Percentiles rank a stretch among this genome's conserved stretches.
Evolutionary conservation across 352 stramenopile species (phyloP).

Genomic region (Phytophthora nicotianae): DNA sequence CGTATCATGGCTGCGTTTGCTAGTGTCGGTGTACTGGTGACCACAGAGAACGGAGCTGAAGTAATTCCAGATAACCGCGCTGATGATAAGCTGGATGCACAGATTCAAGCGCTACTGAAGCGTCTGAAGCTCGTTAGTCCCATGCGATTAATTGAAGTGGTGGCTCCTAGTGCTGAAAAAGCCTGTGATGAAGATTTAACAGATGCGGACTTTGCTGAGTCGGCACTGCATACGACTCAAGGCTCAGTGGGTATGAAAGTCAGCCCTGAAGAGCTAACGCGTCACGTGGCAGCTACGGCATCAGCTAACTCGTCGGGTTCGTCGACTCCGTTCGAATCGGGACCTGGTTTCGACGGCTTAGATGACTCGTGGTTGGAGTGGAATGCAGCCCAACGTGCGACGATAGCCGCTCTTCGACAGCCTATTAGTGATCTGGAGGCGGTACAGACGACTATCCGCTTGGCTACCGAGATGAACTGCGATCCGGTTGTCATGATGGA

Average conservation of each 20-base stretch:
- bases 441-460: constrained; percentile 64
- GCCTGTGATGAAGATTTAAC: constrained; percentile 61
- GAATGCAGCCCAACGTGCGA: constrained; percentile 41
- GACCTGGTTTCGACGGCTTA: constrained; percentile 28
- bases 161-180: constrained; percentile 49
- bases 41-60: constrained; percentile 18
- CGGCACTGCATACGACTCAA: constrained; percentile 51
- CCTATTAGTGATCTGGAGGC: constrained; percentile 55
- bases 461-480: constrained; percentile 72
- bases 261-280: constrained; percentile 28
- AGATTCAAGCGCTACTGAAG: constrained; percentile 59
- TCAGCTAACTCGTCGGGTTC: constrained; percentile 12
- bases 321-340: constrained; percentile 19
- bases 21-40: constrained; percentile 38
- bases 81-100: constrained; percentile 57
- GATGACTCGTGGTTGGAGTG: constrained; percentile 59
- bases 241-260: constrained; percentile 41
- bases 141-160: constrained; percentile 58
- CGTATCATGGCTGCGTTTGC: constrained; percentile 60
- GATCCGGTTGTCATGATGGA: constrained; percentile 56
- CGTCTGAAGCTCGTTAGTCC: constrained; percentile 53
- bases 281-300: constrained; percentile 6
- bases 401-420: constrained; percentile 22
- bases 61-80: constrained; percentile 36
- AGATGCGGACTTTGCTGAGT: constrained; percentile 74